phyloP scores from a whole-genome alignment of 768 basidiomycete species.

The Porpolomopsis calyptriformis region DNA sequence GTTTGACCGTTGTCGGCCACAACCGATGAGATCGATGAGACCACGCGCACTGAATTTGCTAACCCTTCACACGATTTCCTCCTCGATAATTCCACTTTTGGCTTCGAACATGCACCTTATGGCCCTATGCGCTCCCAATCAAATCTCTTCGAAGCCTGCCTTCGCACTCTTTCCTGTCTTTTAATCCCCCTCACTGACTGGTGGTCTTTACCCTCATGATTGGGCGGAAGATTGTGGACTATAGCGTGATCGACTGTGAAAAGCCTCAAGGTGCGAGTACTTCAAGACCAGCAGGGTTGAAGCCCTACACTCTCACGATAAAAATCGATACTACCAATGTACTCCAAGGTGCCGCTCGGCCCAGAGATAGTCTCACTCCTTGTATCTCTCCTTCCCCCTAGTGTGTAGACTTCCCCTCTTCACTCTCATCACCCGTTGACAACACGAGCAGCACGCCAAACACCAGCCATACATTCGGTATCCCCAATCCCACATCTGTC shows the following conservation, averaged over 20 bases:
- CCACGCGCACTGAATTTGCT: too few species aligned
- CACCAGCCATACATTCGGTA: slow-evolving; percentile 2
- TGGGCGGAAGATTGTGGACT: slow-evolving; percentile 5
- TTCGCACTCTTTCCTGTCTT: background rate
- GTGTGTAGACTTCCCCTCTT: background rate
- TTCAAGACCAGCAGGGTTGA: background rate
- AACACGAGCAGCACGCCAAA: background rate
- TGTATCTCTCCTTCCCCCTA: background rate
- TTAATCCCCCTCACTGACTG: too few species aligned
- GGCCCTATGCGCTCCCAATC: too few species aligned
- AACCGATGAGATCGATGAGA: too few species aligned
- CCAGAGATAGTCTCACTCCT: background rate
- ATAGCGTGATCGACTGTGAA: background rate
- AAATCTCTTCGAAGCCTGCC: background rate
- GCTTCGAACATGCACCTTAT: too few species aligned
- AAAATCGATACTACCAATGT: background rate
- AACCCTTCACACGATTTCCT: too few species aligned
- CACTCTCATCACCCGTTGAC: background rate
- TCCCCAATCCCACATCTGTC: background rate
- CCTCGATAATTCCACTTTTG: too few species aligned
- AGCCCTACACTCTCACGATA: background rate
- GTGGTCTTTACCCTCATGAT: background rate
- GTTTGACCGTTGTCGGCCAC: too few species aligned
- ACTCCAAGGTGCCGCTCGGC: too few species aligned
- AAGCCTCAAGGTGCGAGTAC: background rate